Evolutionary conservation across 345 rosid genomes (phyloP), one percentile per base, ranked within the genome.

Genomic region (Viola odorata): DNA sequence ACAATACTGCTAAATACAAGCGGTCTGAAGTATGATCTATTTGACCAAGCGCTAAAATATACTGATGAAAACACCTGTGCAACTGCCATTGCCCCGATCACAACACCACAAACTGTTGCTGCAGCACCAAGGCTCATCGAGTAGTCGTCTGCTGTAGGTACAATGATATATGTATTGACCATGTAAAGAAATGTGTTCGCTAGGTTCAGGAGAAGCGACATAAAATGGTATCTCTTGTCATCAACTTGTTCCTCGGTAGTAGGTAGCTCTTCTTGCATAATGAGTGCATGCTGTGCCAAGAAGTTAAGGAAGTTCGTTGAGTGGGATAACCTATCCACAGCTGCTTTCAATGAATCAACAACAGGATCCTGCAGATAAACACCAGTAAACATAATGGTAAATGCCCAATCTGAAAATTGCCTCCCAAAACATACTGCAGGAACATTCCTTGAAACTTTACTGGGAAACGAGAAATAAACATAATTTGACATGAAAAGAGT

Each of bases 11-110:
- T 95, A 59, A 95, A 88, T 53, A 95, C 78, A 56, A 95, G 99
- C 81, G 99, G 98, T 66, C 63, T 86, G 85, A 78, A 95, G 84
- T 95, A 95, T 41, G 99, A 95, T 68, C 67, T 85, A 70, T 95
- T 95, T 65, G 99, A 95, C 96, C 98, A 95, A 5, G 96, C 98
- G 69, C 98, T 95, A 73, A 91, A 91, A 76, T 95, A 95, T 61
- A 91, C 91, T 0, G 98, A 95, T 42, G 99, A 95, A 75, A 95
- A 95, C 56, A 95, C 80, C 78, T 95, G 96, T n/a, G 98, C 99
- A 61, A 91, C 85, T 40, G 98, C 99, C 98, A 95, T 95, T 64
- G 99, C 81, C 62, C 99, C 99, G 60, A 95, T 91, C 44, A 95
- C 96, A 68, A 88, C 45, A 78, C 99, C 99, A 51, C 99, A 95